These are phyloP conservation scores for Heliocybe sulcata DNA, from an alignment of 1,284 basidiomycete species.

Conservation along the genomic window DNA sequence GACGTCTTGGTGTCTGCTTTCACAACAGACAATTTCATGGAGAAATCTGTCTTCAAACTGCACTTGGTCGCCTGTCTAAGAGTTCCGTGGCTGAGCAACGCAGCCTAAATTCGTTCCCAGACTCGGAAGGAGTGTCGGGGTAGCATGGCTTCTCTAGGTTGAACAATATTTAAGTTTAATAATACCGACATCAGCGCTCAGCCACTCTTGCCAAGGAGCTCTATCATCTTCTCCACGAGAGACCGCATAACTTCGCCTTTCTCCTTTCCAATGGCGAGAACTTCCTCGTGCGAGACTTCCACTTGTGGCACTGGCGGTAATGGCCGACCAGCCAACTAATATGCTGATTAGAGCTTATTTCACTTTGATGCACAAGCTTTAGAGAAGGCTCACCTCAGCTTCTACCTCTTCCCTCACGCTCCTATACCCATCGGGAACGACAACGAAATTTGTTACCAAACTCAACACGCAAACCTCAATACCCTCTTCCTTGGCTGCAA, in stretches of 20 bases:
- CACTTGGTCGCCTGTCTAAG: no score
- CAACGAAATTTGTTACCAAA: slow-evolving; percentile 78
- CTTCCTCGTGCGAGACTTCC: slow-evolving; percentile 77
- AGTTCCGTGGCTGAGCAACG: no score
- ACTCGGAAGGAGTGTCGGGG: no score
- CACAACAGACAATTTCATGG: no score
- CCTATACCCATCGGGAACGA: slow-evolving; percentile 62
- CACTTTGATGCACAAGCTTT: slow-evolving; percentile 2
- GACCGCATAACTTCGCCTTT: slow-evolving; percentile 67
- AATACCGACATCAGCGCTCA: no score
- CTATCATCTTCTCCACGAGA: slow-evolving; percentile 59
- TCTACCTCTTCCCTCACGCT: slow-evolving; percentile 69
- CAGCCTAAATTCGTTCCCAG: no score
- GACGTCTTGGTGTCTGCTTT: no score
- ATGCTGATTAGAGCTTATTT: slow-evolving; percentile 5
- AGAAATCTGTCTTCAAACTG: no score
- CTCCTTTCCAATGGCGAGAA: slow-evolving; percentile 58
- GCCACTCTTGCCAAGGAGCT: slow-evolving; percentile 19
- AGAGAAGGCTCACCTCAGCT: slow-evolving; percentile 51
- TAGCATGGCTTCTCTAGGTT: no score
- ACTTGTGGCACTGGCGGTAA: slow-evolving; percentile 32
- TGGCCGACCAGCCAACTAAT: slow-evolving; percentile 53
- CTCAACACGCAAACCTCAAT: slow-evolving; percentile 71
- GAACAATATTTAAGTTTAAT: no score
- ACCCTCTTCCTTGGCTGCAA: slow-evolving; percentile 71